Base-by-base conservation (phyloP, 164 flowering plant genomes). In the Berberis thunbergii region DNA sequence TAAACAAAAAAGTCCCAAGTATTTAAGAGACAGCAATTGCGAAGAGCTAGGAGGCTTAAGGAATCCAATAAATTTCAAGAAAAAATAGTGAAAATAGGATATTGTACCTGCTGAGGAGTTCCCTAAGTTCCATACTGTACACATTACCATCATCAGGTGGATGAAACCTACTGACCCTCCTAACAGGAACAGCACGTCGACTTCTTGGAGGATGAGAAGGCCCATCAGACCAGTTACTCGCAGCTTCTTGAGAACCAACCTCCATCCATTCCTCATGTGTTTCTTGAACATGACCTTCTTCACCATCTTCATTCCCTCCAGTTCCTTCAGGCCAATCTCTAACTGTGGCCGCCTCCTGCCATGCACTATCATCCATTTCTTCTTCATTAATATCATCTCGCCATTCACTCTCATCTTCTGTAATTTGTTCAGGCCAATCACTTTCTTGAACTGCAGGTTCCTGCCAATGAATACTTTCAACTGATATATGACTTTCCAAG, bases 71-170 rank as follows among this genome's bases (percentile, higher is more conserved):
- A 26, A 26, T 9, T 45, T 1, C 13, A 45, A 50, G 48, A n/a
- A 41, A 54, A n/a, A 58, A 52, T 26, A 26, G 8, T 40, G 26
- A 39, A 26, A 26, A 26, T 26, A 26, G 26, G 26, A 26, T 26
- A 26, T 26, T 26, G 4, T 69, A 91, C 99, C 99, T 91, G 94
- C 97, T 85, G n/a, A 91, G 70, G 43, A 95, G 91, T 69, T 95
- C 99, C 72, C 99, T 85, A 57, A 95, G 97, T 76, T 95, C 99
- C 96, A 95, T 95, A 69, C 96, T 91, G 64, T 95, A 91, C 64
- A 91, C 97, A 73, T 84, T 89, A 68, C 91, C 97, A 78, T 95
- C 97, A 68, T 91, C 97, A 39, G 96, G 97, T 3, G 92, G 97
- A 52, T 87, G 94, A 70, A 91, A 89, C 71, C 96, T 79, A 67